phyloP scores from a whole-genome alignment of 2,329 filamentous ascomycete species.

The Didymellaceae sp. region DNA sequence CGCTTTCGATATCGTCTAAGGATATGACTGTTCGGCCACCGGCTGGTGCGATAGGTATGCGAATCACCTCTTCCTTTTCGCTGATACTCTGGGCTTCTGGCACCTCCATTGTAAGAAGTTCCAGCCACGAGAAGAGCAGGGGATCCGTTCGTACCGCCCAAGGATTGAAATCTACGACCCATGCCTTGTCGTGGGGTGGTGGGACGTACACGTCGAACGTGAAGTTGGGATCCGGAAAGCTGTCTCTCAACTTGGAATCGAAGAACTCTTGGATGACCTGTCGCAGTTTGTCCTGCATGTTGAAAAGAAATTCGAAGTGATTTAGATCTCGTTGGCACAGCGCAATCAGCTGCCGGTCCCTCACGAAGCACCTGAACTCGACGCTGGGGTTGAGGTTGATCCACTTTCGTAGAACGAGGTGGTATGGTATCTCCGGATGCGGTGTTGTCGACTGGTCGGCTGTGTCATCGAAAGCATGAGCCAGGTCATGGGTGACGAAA shows the following conservation, averaged over 20 bases:
- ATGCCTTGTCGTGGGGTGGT: slow-evolving; percentile 73
- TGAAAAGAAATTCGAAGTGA: slow-evolving; percentile 81
- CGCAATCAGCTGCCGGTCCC: slow-evolving; percentile 77
- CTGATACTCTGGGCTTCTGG: slow-evolving; percentile 39
- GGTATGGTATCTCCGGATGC: slow-evolving; percentile 67
- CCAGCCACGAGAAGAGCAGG: slow-evolving; percentile 86
- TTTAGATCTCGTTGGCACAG: slow-evolving; percentile 91
- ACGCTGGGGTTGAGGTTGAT: slow-evolving; percentile 88
- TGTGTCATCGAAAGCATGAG: slow-evolving; percentile 87
- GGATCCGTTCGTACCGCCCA: slow-evolving; percentile 92
- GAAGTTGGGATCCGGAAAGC: slow-evolving; percentile 84
- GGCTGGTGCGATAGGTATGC: slow-evolving; percentile 15
- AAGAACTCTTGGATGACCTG: slow-evolving; percentile 80
- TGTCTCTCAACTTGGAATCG: slow-evolving; percentile 71
- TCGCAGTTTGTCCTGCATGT: slow-evolving; percentile 70
- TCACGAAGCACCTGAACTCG: slow-evolving; percentile 96
- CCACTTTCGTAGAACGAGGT: slow-evolving; percentile 86
- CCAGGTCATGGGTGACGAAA: slow-evolving; percentile 91
- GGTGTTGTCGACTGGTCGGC: slow-evolving; percentile 32
- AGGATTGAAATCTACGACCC: slow-evolving; percentile 92
- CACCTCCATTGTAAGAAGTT: slow-evolving; percentile 76
- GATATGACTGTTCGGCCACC: slow-evolving; percentile 6
- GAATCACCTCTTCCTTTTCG: slow-evolving; percentile 40
- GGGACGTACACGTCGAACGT: slow-evolving; percentile 94
- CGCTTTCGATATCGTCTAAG: slow-evolving; percentile 5